A percentile compares a stretch with the other conserved stretches of the same genome.
phyloP scores from a whole-genome alignment of 2,329 filamentous ascomycete genomes.

The Aspergillus cejpii region DNA sequence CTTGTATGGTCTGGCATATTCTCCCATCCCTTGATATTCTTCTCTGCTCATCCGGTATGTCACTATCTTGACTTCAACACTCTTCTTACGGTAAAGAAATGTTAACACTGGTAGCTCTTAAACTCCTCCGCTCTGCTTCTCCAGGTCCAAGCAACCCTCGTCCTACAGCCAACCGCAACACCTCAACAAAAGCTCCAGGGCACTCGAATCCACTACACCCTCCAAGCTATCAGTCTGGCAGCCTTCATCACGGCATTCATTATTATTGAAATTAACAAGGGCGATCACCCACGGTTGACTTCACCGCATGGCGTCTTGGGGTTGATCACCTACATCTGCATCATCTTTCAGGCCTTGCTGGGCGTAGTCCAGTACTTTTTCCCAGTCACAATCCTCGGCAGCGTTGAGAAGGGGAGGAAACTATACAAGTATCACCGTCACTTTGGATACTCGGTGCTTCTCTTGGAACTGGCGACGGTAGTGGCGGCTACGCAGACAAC shows the following conservation, averaged over 20 bases:
- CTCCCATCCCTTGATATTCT: conserved; percentile 64
- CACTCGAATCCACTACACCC: conserved; percentile 58
- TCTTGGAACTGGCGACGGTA: conserved; percentile 67
- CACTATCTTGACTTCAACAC: conserved; percentile 34
- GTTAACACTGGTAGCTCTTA: conserved; percentile 37
- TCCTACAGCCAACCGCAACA: conserved; percentile 81
- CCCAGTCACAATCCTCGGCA: conserved; percentile 63
- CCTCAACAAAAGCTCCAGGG: conserved; percentile 62
- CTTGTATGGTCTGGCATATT: conserved; percentile 75
- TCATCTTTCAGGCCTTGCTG: conserved; percentile 66
- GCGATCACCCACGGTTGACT: conserved; percentile 61
- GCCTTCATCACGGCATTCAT: conserved; percentile 39
- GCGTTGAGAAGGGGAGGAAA: conserved; percentile 69
- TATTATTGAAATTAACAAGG: conserved; percentile 66
- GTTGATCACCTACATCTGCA: conserved; percentile 62
- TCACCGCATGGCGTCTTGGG: conserved; percentile 78
- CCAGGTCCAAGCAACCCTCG: conserved; percentile 70
- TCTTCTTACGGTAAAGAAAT: not conserved
- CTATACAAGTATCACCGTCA: conserved; percentile 86
- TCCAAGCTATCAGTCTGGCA: conserved; percentile 54
- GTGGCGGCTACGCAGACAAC: conserved; percentile 67
- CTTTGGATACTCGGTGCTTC: conserved; percentile 65
- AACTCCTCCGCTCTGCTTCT: conserved; percentile 64
- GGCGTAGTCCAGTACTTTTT: conserved; percentile 77
- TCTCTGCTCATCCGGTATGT: conserved; percentile 79